Percentiles rank a stretch among this genome's conserved stretches.
These are phyloP conservation scores for Apophysomyces elegans DNA, from an alignment of 371 early-diverging fungal genomes.

Conservation along the genomic window DNA sequence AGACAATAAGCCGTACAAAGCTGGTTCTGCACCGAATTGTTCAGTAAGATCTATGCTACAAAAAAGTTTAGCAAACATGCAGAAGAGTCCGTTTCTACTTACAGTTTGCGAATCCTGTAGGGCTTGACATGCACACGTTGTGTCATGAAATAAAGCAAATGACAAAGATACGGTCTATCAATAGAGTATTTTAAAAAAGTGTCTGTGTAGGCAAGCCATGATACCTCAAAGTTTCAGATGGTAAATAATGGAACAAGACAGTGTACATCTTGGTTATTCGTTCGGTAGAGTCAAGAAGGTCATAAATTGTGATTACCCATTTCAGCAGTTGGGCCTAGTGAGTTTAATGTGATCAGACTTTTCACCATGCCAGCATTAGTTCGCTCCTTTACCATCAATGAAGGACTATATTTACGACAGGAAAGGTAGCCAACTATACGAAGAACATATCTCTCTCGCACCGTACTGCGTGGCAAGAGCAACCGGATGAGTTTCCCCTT, in stretches of 20 bases:
- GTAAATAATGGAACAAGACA: constrained; percentile 53
- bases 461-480: constrained; percentile 50
- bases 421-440: constrained; percentile 42
- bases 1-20: constrained; percentile 45
- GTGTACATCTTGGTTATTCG: constrained; percentile 47
- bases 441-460: constrained; percentile 41
- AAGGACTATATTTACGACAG: constrained; percentile 26
- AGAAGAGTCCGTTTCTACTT: constrained; percentile 17
- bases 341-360: neutral
- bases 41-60: constrained; percentile 44
- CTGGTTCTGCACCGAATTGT: constrained; percentile 36
- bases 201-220: neutral
- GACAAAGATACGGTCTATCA: constrained; percentile 51
- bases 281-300: constrained; percentile 44
- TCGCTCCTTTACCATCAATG: constrained; percentile 26
- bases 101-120: constrained; percentile 55
- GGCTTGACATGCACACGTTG: constrained; percentile 49
- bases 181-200: neutral
- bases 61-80: neutral
- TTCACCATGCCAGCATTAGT: neutral
- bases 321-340: constrained; percentile 39
- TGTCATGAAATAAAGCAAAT: constrained; percentile 59
- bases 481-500: constrained; percentile 31
- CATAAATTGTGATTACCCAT: constrained; percentile 57
- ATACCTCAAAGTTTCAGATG: constrained; percentile 43